Evolutionary conservation across 805 yeast genomes (phyloP), one percentile per base, ranked within the genome.

Genomic region (Wickerhamiella kurtzmanii): DNA sequence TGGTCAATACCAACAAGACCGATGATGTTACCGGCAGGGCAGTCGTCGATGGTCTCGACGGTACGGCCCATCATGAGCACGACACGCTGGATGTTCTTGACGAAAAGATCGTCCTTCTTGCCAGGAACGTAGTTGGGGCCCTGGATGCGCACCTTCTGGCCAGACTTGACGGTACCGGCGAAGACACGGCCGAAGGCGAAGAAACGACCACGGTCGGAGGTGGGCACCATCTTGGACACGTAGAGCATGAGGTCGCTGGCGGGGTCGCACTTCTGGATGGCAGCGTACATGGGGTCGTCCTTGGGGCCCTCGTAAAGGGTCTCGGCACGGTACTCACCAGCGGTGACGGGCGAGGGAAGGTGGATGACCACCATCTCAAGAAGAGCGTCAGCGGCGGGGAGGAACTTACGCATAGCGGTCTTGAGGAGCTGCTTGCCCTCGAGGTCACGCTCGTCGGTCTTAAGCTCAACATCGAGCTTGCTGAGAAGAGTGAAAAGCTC

Each of bases 211-310:
- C 89, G 92, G 75, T 89, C 98, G 63, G 97, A 89, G 70, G 98
- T 89, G 74, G 98, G 98, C 62, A 89, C 97, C 98, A 89, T 89
- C 95, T 89, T 89, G 75, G 97, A 92, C 67, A 89, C 92, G 87
- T 89, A 89, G 69, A 89, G 80, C 98, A 89, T 89, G 68, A 89
- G 82, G 69, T 89, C 97, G 64, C 94, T 95, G 66, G 72, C 81
- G 68, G 97, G 95, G 76, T 89, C 96, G 82, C 98, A 89, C 80
- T 83, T 81, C 79, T 82, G 87, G 76, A 89, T 89, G 65, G 94
- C 95, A 56, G 75, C 70, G 75, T 88, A 85, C 66, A 80, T 75
- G 64, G 80, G 81, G 71, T 89, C 98, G 57, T 68, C 72, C 62
- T 82, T 56, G 72, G 98, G 98, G 79, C 98, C 98, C 78, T 89